These are phyloP conservation scores for Wickerhamiella galacta DNA, from an alignment of 805 yeast genomes.

Conservation along the genomic window DNA sequence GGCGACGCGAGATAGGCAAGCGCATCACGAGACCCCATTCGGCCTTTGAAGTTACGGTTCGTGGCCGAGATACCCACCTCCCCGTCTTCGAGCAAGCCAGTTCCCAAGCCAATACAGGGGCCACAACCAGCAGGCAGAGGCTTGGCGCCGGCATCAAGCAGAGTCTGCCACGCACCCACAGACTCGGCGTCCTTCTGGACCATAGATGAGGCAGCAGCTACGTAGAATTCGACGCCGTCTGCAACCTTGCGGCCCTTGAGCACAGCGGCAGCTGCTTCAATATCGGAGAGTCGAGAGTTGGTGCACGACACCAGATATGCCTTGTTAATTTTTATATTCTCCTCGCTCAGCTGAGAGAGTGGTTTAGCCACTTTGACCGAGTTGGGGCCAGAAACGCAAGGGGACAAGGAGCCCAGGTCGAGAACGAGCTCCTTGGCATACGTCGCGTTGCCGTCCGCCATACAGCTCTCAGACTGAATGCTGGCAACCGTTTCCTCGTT, in stretches of 20 bases:
- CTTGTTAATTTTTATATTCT: slow-evolving; percentile 68
- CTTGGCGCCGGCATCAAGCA: slow-evolving; percentile 83
- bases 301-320: slow-evolving; percentile 98
- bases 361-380: slow-evolving; percentile 84
- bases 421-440: slow-evolving; percentile 80
- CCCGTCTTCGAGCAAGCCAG: slow-evolving; percentile 85
- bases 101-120: slow-evolving; percentile 95
- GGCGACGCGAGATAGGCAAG: slow-evolving; percentile 93
- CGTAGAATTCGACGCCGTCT: slow-evolving; percentile 81
- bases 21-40: slow-evolving; percentile 98
- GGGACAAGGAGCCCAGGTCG: slow-evolving; percentile 67
- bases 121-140: slow-evolving; percentile 99
- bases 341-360: slow-evolving; percentile 50
- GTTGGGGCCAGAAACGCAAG: slow-evolving; percentile 91
- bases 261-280: slow-evolving; percentile 85
- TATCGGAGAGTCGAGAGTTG: slow-evolving; percentile 82
- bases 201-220: slow-evolving; percentile 91
- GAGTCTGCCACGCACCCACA: slow-evolving; percentile 79
- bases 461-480: slow-evolving; percentile 28
- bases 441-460: slow-evolving; percentile 59
- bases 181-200: slow-evolving; percentile 88
- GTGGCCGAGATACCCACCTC: slow-evolving; percentile 98
- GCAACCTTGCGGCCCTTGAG: slow-evolving; percentile 72
- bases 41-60: slow-evolving; percentile 94
- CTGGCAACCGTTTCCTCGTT: slow-evolving; percentile 40